Conservation (phyloP, 2,329 filamentous ascomycete genomes). For the Pseudogymnoascus sp. region DNA sequence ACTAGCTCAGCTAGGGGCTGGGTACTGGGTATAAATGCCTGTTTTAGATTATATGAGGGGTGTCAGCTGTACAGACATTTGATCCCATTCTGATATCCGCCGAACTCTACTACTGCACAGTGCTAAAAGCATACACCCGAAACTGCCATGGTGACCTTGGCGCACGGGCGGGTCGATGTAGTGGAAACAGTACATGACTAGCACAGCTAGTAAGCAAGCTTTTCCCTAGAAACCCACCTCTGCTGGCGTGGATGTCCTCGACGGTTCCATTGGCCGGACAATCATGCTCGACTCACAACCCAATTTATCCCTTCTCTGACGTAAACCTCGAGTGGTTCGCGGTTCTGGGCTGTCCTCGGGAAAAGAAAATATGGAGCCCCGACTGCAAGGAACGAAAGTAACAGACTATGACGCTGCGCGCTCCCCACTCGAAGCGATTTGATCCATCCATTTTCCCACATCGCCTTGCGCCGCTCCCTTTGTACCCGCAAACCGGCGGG, state of each 20-base stretch:
- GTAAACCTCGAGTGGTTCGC: neutral
- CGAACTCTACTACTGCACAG: neutral
- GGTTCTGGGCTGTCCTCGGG: neutral
- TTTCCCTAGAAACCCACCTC: neutral
- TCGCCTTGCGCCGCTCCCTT: neutral
- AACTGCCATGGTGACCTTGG: neutral
- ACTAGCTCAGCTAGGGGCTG: too few species aligned
- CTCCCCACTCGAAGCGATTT: neutral
- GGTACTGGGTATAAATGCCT: neutral
- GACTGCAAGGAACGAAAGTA: neutral
- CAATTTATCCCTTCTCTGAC: neutral
- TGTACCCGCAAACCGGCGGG: neutral
- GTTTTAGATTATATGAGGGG: neutral
- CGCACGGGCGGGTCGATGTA: neutral
- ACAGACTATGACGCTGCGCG: neutral
- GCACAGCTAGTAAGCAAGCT: constrained; percentile 1
- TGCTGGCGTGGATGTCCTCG: neutral
- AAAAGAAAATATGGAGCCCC: constrained; percentile 1
- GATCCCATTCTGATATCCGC: neutral
- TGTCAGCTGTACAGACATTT: neutral
- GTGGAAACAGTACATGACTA: neutral
- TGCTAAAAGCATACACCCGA: neutral
- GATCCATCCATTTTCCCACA: neutral
- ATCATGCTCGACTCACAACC: neutral
- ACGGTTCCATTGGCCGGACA: neutral